Evolutionary conservation across 768 basidiomycete genomes (phyloP), one percentile per base, ranked within the genome.

Genomic region (Tylopilus sp.): DNA sequence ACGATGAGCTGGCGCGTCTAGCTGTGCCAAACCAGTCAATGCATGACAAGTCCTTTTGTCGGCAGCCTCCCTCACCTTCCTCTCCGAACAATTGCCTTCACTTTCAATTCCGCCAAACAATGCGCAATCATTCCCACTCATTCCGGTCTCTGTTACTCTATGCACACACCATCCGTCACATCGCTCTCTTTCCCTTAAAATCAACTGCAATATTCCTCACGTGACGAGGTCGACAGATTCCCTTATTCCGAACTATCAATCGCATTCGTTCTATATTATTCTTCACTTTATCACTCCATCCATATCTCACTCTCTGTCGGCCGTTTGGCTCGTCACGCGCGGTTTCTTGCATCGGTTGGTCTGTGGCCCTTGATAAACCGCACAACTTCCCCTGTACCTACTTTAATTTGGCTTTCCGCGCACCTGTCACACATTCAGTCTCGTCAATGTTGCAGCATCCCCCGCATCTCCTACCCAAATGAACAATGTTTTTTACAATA

Each of bases 211-310:
- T 70, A 71, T 69, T 67, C 67, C 63, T 62, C 75, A 73, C 74
- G 73, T 75, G 76, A 78, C 73, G 72, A 77, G 76, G 73, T 74
- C 76, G 74, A 81, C 78, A 80, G 72, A 75, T 71, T 71, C 72
- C 69, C 67, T 73, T 75, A 68, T 57, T 68, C 65, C 37, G 37
- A 14, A 62, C 64, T 71, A 64, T 68, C 70, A 63, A 71, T 72
- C 72, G 78, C 78, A 76, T 79, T 81, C 76, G 73, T 82, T 77
- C 76, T 81, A 76, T 83, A 81, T 89, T 89, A 89, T 89, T 88
- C 79, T 82, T 86, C 85, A 85, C 75, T 78, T 87, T 86, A 88
- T 84, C 78, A 72, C 76, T 75, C 75, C 73, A 73, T 76, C 70
- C 58, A 59, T 54, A 57, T 49, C 55, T 62, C 60, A 53, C 56